Evolutionary conservation across 148 eudicot genomes (phyloP).

Genomic region (Selenicereus undatus): DNA sequence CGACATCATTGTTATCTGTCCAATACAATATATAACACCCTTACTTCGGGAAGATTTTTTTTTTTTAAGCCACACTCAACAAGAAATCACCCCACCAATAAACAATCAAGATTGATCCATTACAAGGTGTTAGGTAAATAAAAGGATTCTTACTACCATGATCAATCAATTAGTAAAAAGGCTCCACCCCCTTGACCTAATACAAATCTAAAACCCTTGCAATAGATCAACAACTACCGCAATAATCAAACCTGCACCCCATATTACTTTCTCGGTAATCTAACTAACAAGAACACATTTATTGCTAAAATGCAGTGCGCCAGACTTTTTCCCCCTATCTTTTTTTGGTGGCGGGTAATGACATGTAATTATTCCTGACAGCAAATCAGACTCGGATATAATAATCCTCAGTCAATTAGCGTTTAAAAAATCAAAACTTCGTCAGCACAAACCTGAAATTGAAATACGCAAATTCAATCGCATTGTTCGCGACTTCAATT

Average conservation of each 20-base stretch:
- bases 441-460: neutral
- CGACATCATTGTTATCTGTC: neutral
- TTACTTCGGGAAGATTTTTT: no score
- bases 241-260: constrained; percentile 9
- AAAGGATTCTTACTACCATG: neutral
- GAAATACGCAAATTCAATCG: neutral
- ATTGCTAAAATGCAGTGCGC: neutral
- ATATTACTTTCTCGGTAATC: constrained; percentile 11
- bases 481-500: constrained; percentile 8
- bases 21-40: no score
- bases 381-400: constrained; percentile 1
- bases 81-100: neutral
- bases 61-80: no score
- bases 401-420: constrained; percentile 7
- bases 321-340: neutral
- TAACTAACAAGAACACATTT: constrained; percentile 4
- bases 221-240: neutral
- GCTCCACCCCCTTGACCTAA: neutral
- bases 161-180: constrained; percentile 1
- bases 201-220: neutral
- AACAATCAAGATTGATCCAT: neutral
- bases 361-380: constrained; percentile 11
- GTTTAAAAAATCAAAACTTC: neutral
- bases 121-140: neutral
- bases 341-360: neutral